Conservation (phyloP, 1,284 basidiomycete species). For the Cryptococcus maquisensis region DNA sequence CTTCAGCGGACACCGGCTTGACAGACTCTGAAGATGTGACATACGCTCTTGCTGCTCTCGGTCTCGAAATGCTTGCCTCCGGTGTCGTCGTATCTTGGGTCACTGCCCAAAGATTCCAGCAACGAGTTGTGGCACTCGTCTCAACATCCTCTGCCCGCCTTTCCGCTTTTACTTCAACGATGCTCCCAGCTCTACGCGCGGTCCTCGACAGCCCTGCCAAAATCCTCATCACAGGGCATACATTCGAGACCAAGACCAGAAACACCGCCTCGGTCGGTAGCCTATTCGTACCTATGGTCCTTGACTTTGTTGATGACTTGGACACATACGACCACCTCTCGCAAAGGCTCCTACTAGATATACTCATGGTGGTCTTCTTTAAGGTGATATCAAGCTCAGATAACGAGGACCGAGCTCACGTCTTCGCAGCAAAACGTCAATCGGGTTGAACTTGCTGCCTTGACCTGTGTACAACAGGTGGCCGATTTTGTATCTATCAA, state of each 20-base stretch:
- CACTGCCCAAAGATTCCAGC: slow-evolving; percentile 35
- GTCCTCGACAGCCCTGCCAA: slow-evolving; percentile 30
- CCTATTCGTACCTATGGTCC: slow-evolving; percentile 33
- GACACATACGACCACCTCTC: slow-evolving; percentile 19
- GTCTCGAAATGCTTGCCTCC: slow-evolving; percentile 35
- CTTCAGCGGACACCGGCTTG: slow-evolving; percentile 23
- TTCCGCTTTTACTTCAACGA: slow-evolving; percentile 16
- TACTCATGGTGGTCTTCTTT: slow-evolving; percentile 36
- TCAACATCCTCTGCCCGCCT: slow-evolving; percentile 26
- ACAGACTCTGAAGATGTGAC: slow-evolving; percentile 31
- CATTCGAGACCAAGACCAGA: slow-evolving; percentile 14
- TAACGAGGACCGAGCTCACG: slow-evolving; percentile 1
- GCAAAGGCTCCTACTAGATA: slow-evolving; percentile 35
- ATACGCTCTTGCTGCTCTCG: slow-evolving; percentile 24
- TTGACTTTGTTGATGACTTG: slow-evolving; percentile 31
- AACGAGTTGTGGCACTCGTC: slow-evolving; percentile 34
- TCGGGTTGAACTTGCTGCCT: slow-evolving; percentile 29
- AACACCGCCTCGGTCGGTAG: slow-evolving; percentile 32
- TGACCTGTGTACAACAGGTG: slow-evolving; percentile 25
- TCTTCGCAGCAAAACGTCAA: slow-evolving; percentile 29
- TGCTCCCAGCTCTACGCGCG: slow-evolving; percentile 32
- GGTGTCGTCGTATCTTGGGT: slow-evolving; percentile 30
- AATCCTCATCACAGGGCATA: slow-evolving; percentile 14
- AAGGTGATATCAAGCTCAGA: slow-evolving; percentile 18
- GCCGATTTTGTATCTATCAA: slow-evolving; percentile 23